Conservation (phyloP, 176 grass and related monocot species). For the Triticum monococcum region DNA sequence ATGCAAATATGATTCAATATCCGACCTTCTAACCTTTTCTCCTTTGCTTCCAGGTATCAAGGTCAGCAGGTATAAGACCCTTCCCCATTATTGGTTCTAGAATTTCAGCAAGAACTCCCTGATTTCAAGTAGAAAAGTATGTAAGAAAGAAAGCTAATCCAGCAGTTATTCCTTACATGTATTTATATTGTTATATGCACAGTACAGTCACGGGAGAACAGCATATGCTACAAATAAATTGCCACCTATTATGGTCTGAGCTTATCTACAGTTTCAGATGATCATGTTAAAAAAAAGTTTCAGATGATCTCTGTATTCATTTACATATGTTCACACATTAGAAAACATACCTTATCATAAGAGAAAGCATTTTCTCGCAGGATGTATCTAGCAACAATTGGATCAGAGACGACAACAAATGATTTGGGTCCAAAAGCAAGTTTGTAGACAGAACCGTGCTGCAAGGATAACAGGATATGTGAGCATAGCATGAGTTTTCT, state of each 20-base stretch:
- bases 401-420: constrained; percentile 97
- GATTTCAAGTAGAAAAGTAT: constrained; percentile 36
- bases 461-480: constrained; percentile 23
- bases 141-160: constrained; percentile 30
- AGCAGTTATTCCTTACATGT: background rate
- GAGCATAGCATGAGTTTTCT: constrained; percentile 1
- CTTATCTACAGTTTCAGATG: background rate
- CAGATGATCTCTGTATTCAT: background rate
- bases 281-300: background rate
- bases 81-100: constrained; percentile 99
- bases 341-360: constrained; percentile 78
- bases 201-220: background rate
- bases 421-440: constrained; percentile 95
- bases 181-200: background rate
- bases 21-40: constrained; percentile 88
- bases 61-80: constrained; percentile 97
- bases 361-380: constrained; percentile 92
- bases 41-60: constrained; percentile 95
- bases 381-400: constrained; percentile 87
- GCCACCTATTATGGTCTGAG: background rate
- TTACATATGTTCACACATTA: background rate
- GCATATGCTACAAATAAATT: background rate
- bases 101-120: constrained; percentile 99
- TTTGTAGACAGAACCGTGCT: constrained; percentile 98
- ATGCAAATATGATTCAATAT: constrained; percentile 26